phyloP scores from a whole-genome alignment of 306 rosid species.

The Quercus engelmannii region DNA sequence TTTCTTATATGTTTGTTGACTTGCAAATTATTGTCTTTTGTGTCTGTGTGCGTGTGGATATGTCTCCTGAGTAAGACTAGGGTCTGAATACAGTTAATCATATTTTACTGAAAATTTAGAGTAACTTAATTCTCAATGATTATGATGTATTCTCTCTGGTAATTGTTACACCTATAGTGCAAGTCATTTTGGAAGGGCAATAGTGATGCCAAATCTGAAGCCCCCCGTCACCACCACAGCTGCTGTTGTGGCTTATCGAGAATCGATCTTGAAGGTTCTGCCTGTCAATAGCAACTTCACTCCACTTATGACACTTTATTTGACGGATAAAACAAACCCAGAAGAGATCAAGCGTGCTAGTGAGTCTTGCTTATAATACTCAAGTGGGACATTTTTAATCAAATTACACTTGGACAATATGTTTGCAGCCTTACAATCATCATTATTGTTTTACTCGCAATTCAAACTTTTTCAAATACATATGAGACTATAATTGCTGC shows the following conservation, averaged over 20 bases:
- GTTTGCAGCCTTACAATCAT: not conserved
- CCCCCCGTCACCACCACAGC: conserved; percentile 73
- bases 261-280: conserved; percentile 68
- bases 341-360: conserved; percentile 82
- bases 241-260: conserved; percentile 67
- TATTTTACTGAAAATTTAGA: not conserved
- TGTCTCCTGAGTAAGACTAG: not conserved
- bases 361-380: conserved; percentile 31
- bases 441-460: not conserved
- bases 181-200: conserved; percentile 73
- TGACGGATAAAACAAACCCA: conserved; percentile 70
- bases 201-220: conserved; percentile 92
- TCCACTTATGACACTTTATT: conserved; percentile 92
- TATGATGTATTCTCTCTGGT: conserved; percentile 1
- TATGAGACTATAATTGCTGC: not conserved
- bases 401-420: not conserved
- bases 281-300: conserved; percentile 59
- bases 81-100: not conserved
- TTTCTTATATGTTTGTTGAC: conserved; percentile 6
- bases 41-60: no score
- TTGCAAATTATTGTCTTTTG: not conserved
- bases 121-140: not conserved
- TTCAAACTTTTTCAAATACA: not conserved
- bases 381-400: not conserved
- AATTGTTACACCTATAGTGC: conserved; percentile 47